Evolutionary conservation across 306 rosid genomes (phyloP).

Genomic region (Ormosia semicastrata): DNA sequence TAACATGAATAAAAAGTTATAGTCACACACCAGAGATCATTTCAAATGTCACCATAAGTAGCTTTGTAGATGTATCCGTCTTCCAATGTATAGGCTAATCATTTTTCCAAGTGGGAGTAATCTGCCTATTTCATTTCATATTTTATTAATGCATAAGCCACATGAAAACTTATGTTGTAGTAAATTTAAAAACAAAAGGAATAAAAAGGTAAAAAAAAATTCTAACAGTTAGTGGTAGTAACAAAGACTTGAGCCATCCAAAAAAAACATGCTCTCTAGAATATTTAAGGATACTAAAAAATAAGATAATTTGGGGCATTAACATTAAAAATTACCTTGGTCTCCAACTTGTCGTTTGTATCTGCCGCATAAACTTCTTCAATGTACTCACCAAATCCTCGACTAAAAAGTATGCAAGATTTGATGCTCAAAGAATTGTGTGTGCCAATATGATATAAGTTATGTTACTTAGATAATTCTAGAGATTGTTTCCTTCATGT

Average conservation of each 20-base stretch:
- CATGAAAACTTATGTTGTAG: not conserved
- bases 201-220: not conserved
- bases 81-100: not conserved
- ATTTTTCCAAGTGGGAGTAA: not conserved
- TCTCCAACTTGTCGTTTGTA: no score
- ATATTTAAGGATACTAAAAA: not conserved
- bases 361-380: no score
- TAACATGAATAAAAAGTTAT: not conserved
- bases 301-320: not conserved
- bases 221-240: no score
- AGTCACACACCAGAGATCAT: not conserved
- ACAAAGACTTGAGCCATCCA: no score
- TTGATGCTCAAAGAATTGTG: no score
- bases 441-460: not conserved
- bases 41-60: not conserved
- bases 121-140: not conserved
- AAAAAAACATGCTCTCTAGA: not conserved
- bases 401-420: not conserved
- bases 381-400: no score
- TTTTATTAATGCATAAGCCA: not conserved
- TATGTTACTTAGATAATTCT: conserved; percentile 8
- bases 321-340: no score
- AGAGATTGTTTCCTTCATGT: no score
- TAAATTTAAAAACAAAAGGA: conserved; percentile 7
- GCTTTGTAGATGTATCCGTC: not conserved